Evolutionary conservation across 2,329 filamentous ascomycete species (phyloP), one percentile per base, ranked within the genome.

Genomic region (Pseudogymnoascus sp.): DNA sequence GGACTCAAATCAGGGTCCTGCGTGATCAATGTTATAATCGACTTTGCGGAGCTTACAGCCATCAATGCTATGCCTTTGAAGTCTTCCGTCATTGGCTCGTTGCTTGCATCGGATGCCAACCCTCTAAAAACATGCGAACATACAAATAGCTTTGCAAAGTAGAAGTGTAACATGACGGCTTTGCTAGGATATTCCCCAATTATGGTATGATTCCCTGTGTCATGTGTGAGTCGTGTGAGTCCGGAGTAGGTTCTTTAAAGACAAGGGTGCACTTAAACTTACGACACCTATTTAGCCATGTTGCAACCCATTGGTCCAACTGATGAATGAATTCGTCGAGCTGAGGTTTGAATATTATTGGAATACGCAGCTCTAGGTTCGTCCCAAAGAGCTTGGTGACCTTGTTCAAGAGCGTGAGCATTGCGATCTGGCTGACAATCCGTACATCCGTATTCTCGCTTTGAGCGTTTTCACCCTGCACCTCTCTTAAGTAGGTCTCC

Each of bases 371-470:
- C 54, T 80, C 77, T 1, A 75, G 76, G 61, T 85, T 82, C 1
- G 78, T 78, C 0, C 82, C 82, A 67, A 85, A 86, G 0, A 79
- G 81, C 66, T 76, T 77, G 69, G 77, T 83, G 47, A 77, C 81
- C 67, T 77, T 78, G n/a, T 77, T 82, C 66, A 86, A 74, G 57
- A 85, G 84, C 61, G 81, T 78, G 62, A 86, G 80, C 16, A 86
- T 70, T 4, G 78, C 79, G 39, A 86, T 81, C 63, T 86, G 83
- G 14, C 81, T 82, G 57, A 84, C 74, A 3, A 85, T 73, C 16
- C 83, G 76, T 60, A 79, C 76, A 63, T 86, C 82, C 0, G 79
- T 76, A 4, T 38, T 38, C n/a, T 38, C 36, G 36, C 36, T 38
- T 9, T 38, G 5, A 1, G 3, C 16, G n/a, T 81, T 76, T 0